These are phyloP conservation scores for Phaffia rhodozyma DNA, from an alignment of 1,284 basidiomycete species.

Conservation along the genomic window DNA sequence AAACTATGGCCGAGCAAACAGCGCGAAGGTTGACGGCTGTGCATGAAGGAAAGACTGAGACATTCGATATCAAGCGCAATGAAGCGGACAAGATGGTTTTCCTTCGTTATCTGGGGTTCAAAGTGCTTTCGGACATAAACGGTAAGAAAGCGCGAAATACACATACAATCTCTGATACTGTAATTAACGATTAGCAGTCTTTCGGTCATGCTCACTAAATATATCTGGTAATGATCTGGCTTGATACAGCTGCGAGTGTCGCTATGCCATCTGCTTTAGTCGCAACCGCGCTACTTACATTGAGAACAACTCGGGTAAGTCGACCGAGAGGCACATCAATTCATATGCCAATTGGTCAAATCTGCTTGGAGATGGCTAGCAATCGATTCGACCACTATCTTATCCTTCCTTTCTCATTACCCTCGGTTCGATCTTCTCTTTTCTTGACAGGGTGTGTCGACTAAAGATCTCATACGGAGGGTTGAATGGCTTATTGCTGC, in stretches of 20 bases:
- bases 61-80: slow-evolving; percentile 1
- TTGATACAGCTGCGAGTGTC: slow-evolving; percentile 1
- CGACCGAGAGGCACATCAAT: no score
- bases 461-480: slow-evolving; percentile 11
- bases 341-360: no score
- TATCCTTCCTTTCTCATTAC: background rate
- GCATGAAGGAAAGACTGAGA: background rate
- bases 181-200: background rate
- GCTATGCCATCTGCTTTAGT: slow-evolving; percentile 15
- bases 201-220: background rate
- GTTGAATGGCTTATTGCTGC: slow-evolving; percentile 12
- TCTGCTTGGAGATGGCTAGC: no score
- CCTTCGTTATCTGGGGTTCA: slow-evolving; percentile 2
- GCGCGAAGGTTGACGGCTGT: background rate
- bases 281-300: slow-evolving; percentile 13
- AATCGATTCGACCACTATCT: no score
- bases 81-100: slow-evolving; percentile 3
- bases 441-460: slow-evolving; percentile 6
- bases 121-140: slow-evolving; percentile 10
- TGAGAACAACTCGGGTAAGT: background rate
- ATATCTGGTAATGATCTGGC: background rate
- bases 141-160: background rate
- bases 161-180: background rate
- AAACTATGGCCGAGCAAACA: slow-evolving; percentile 3
- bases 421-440: background rate